Percentiles rank a stretch among this genome's conserved stretches.
These are phyloP conservation scores for Colletotrichum orbiculare DNA, from an alignment of 2,329 filamentous ascomycete genomes.

Conservation along the genomic window DNA sequence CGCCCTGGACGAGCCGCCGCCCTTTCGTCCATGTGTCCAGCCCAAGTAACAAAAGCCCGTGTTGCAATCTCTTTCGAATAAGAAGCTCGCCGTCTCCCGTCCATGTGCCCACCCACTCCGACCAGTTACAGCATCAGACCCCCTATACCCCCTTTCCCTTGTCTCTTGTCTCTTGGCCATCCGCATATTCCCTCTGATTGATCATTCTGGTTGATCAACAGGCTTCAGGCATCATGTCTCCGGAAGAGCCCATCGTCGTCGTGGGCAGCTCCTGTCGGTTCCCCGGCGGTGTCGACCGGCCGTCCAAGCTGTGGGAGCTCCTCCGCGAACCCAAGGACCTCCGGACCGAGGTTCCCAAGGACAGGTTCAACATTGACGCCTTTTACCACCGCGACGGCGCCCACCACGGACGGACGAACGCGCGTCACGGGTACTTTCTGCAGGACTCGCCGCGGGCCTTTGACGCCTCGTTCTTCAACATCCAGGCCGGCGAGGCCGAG, in stretches of 20 bases:
- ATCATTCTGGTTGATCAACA: too few relatives aligned
- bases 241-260: slow-evolving; percentile 37
- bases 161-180: too few relatives aligned
- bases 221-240: too few relatives aligned
- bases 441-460: slow-evolving; percentile 38
- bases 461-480: slow-evolving; percentile 45
- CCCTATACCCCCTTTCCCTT: too few relatives aligned
- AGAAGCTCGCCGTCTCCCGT: too few relatives aligned
- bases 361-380: slow-evolving; percentile 18
- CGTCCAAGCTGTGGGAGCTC: slow-evolving; percentile 28
- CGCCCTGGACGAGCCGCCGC: too few relatives aligned
- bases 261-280: slow-evolving; percentile 22
- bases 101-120: too few relatives aligned
- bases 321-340: slow-evolving; percentile 10
- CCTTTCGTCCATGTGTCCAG: too few relatives aligned
- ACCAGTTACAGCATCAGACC: too few relatives aligned
- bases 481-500: slow-evolving; percentile 42
- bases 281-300: slow-evolving; percentile 21
- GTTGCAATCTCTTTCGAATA: too few relatives aligned
- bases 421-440: slow-evolving; percentile 39
- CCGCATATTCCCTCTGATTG: too few relatives aligned
- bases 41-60: too few relatives aligned
- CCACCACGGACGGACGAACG: slow-evolving; percentile 40
- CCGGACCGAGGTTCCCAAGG: slow-evolving; percentile 12
- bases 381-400: slow-evolving; percentile 32